Evolutionary conservation across 1,284 basidiomycete species (phyloP).

Genomic region (Clitocybe nebularis): DNA sequence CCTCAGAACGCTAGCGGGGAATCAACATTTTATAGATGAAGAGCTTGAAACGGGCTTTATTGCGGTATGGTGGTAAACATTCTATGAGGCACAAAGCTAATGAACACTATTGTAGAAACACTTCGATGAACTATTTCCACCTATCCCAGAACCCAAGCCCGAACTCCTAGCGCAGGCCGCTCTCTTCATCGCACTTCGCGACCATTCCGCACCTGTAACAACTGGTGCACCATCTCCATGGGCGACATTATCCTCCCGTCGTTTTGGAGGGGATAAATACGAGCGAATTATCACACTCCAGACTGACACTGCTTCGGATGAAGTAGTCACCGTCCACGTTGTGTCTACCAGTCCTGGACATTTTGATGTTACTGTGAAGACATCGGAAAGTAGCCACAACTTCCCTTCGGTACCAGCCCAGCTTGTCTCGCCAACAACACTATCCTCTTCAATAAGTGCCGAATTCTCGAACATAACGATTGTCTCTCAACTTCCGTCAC

Average conservation of each 20-base stretch:
- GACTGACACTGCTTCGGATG: slow-evolving; percentile 40
- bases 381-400: slow-evolving; percentile 27
- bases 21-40: slow-evolving; percentile 74
- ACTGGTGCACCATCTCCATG: slow-evolving; percentile 50
- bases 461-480: slow-evolving; percentile 55
- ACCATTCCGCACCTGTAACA: slow-evolving; percentile 34
- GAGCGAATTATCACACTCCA: slow-evolving; percentile 59
- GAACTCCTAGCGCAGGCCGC: slow-evolving; percentile 76
- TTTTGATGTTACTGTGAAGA: slow-evolving; percentile 54
- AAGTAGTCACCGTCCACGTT: slow-evolving; percentile 44
- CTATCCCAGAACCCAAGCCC: slow-evolving; percentile 49
- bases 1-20: slow-evolving; percentile 71
- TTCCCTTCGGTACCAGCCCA: slow-evolving; percentile 53
- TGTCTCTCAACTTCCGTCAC: slow-evolving; percentile 61
- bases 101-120: slow-evolving; percentile 58
- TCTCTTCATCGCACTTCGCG: slow-evolving; percentile 69
- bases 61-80: slow-evolving; percentile 40
- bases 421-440: slow-evolving; percentile 45
- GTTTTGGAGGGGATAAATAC: slow-evolving; percentile 73
- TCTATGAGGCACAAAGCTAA: slow-evolving; percentile 2
- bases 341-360: slow-evolving; percentile 34
- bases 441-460: slow-evolving; percentile 48
- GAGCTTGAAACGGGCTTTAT: slow-evolving; percentile 95
- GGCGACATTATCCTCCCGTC: slow-evolving; percentile 62
- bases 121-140: slow-evolving; percentile 71